Evolutionary conservation across 257 asterid species (phyloP).

Genomic region (Ehretia macrophylla): DNA sequence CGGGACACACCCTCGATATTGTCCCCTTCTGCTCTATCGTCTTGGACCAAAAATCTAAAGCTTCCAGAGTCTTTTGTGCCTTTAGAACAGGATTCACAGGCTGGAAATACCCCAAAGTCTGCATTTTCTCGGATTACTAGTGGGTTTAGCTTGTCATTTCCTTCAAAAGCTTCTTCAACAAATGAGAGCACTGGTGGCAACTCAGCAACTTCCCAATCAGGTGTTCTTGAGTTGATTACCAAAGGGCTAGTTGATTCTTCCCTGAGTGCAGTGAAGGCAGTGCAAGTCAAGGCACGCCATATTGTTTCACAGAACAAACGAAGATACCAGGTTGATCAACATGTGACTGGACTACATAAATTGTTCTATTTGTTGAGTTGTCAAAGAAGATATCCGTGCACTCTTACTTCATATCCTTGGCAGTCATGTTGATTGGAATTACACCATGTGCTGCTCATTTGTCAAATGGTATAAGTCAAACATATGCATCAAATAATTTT

Average conservation of each 20-base stretch:
- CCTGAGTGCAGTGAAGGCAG: constrained; percentile 82
- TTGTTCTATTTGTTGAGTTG: background rate
- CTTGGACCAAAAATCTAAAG: constrained; percentile 63
- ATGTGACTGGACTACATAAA: background rate
- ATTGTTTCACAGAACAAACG: constrained; percentile 93
- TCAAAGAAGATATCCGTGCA: background rate
- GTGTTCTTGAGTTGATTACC: constrained; percentile 67
- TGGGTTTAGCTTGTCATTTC: constrained; percentile 63
- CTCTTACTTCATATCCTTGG: background rate
- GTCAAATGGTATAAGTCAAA: too few relatives aligned
- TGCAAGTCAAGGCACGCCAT: constrained; percentile 95
- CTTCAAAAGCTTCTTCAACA: constrained; percentile 41
- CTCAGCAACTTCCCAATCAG: constrained; percentile 53
- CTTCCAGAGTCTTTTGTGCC: constrained; percentile 45
- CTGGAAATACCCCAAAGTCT: constrained; percentile 39
- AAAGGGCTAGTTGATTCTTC: constrained; percentile 93
- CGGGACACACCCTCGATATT: constrained; percentile 41
- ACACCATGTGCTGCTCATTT: too few relatives aligned
- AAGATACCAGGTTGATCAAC: constrained; percentile 80
- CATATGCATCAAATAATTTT: too few relatives aligned
- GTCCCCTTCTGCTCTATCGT: constrained; percentile 51
- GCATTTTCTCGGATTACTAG: constrained; percentile 79
- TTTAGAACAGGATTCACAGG: constrained; percentile 37
- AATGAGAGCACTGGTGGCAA: constrained; percentile 40
- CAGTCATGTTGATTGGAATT: too few relatives aligned